Conservation (phyloP, 139 green algal genomes). For the Chlamydomonas incerta region DNA sequence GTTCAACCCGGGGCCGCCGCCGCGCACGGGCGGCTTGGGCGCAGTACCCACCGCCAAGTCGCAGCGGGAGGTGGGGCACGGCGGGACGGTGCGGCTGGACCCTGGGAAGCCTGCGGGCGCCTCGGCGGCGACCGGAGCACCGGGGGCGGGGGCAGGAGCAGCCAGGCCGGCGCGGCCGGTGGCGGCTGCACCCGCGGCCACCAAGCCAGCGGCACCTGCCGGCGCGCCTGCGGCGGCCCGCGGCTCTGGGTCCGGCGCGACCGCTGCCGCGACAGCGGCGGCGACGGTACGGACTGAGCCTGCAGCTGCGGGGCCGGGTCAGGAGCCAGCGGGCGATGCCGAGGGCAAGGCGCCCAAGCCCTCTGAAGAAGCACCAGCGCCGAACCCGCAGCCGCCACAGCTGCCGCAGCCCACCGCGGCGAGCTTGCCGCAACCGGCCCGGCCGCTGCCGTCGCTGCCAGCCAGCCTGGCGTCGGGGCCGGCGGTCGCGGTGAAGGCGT, state of each 20-base stretch:
- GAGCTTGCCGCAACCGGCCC: not conserved
- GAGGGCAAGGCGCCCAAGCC: not conserved
- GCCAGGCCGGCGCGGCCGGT: not conserved
- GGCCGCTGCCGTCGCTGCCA: not conserved
- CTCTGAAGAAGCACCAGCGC: not conserved
- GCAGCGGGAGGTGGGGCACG: constrained; percentile 62
- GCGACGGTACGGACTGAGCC: not conserved
- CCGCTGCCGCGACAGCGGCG: not conserved
- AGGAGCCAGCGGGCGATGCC: not conserved
- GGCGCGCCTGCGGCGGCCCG: no score
- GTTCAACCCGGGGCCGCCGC: not conserved
- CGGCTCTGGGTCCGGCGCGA: not conserved
- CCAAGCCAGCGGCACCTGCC: no score
- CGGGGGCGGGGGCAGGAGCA: not conserved
- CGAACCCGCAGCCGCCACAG: not conserved
- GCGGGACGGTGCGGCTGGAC: constrained; percentile 1
- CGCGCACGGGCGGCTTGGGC: constrained; percentile 63
- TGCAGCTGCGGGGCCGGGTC: not conserved
- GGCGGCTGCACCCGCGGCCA: no score
- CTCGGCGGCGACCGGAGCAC: not conserved
- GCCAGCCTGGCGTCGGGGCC: not conserved
- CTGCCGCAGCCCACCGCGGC: not conserved
- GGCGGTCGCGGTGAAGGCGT: not conserved
- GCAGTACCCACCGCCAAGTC: constrained; percentile 63
- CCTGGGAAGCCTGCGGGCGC: no score